Evolutionary conservation across 2,329 filamentous ascomycete species (phyloP).

Genomic region (Chrysoporthe puriensis): DNA sequence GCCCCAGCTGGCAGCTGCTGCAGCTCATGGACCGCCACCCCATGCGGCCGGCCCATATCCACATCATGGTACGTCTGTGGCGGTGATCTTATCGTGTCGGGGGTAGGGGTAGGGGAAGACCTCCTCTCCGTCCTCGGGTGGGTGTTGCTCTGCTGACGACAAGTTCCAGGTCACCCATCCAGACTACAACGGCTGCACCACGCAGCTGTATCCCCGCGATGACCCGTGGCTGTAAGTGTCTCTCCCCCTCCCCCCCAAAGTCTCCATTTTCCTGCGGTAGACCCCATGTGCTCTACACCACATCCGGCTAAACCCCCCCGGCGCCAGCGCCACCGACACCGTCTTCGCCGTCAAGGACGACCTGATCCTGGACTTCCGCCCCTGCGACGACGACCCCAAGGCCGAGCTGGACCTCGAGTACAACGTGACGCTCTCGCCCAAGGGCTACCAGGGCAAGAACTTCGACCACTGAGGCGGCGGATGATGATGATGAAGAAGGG

Average conservation of each 20-base stretch:
- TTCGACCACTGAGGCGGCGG: background rate
- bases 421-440: slow-evolving; percentile 34
- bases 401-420: slow-evolving; percentile 39
- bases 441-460: slow-evolving; percentile 32
- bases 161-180: slow-evolving; percentile 42
- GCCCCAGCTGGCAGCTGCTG: slow-evolving; percentile 36
- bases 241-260: too few relatives aligned
- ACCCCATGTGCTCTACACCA: too few relatives aligned
- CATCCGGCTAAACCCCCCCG: background rate
- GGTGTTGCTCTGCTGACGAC: slow-evolving; percentile 31
- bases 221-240: slow-evolving; percentile 54
- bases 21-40: slow-evolving; percentile 34
- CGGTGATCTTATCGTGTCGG: background rate
- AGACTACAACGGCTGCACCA: slow-evolving; percentile 64
- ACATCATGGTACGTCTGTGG: slow-evolving; percentile 30
- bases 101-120: too few relatives aligned
- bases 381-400: slow-evolving; percentile 41
- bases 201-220: slow-evolving; percentile 67
- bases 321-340: slow-evolving; percentile 33
- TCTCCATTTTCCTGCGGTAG: background rate
- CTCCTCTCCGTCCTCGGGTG: background rate
- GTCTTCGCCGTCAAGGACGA: slow-evolving; percentile 44
- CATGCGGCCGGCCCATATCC: slow-evolving; percentile 33
- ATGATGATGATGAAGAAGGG: too few relatives aligned
- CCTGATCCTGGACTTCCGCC: slow-evolving; percentile 49